Base-by-base conservation (phyloP, 2,329 filamentous ascomycete genomes). In the Kalmusia sp. region DNA sequence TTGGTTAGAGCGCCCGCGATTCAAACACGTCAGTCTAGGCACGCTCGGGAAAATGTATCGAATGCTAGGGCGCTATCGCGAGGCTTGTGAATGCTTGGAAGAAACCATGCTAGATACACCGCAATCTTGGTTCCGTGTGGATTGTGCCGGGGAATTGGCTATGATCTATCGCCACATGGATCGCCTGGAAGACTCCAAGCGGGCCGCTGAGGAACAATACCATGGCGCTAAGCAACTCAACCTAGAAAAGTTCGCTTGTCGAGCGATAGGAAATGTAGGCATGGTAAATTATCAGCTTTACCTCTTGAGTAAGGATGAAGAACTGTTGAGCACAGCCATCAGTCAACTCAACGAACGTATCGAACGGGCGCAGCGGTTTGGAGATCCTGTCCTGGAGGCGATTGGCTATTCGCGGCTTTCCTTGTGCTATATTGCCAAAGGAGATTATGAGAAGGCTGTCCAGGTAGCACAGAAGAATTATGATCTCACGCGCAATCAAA, bases 251-350 rank as follows among this genome's bases (percentile, higher is more conserved):
- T 59, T 61, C 33, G 56, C 59, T 19, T 72, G 69, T 40, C 68
- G 74, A 3, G 68, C 74, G 1, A 56, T 76, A 22, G 74, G 74
- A 2, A 75, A 75, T 40, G 48, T 75, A 4, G 73, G 72, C 6
- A 74, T 75, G 67, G 62, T 70, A 0, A 72, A 75, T 49, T 76
- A 73, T 39, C 71, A 75, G 44, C 54, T 73, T 11, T 73, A 57
- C n/a, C 58, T 58, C 34, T 27, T 55, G 22, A 44, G 51, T 28
- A 34, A 55, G 4, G 56, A 71, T 21, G 19, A 9, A 1, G 12
- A 17, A 2, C 43, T 69, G 12, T 55, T 76, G 30, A 48, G 64
- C 8, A n/a, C 61, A 27, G 70, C 71, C 2, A 70, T 69, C 11
- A 28, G 45, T 3, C 64, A 72, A 52, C 51, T 72, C 4, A 44